Base-by-base conservation (phyloP, 2,329 filamentous ascomycete genomes). In the Orbilia javanica region DNA sequence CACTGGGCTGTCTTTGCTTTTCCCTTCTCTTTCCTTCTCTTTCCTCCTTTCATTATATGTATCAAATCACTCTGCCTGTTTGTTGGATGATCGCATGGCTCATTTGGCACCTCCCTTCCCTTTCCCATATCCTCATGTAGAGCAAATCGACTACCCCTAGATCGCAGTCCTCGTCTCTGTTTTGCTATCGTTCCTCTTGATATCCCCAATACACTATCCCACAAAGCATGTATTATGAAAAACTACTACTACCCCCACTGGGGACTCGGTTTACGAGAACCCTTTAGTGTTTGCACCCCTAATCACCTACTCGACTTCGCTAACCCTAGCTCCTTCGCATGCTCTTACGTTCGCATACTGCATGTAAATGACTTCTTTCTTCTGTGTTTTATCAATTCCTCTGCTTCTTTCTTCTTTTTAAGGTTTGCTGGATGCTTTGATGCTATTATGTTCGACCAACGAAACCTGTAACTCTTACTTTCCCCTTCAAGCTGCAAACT, bases 141-240 rank as follows among this genome's bases (percentile, higher is more conserved):
- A 77, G 66, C 73, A 77, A 60, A 66, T 50, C 57, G 73, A 77
- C 73, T 77, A 77, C 73, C 73, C 73, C 52, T 77, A 77, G 73
- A 77, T 67, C 73, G 73, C 73, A 66, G 65, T 76, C 29, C 60
- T 71, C 65, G 15, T 42, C 31, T 39, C 31, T 42, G 29, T 68
- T 48, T 44, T 62, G 36, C 8, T 22, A 29, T 60, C 55, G 55
- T 27, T 29, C 34, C 65, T 62, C 48, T 55, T 71, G 66, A 76
- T 76, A 70, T 76, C 72, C 72, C 55, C 42, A 65, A 57, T 64
- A 57, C 25, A 65, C 46, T 53, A 71, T n/a, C 66, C 44, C 53
- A 29, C 52, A 42, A 67, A 53, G 46, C 55, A 60, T 60, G 55
- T 60, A 60, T 42, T 60, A 60, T 60, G 31, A 60, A 60, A 60